Evolutionary conservation across 768 basidiomycete genomes (phyloP), one percentile per base, ranked within the genome.

Genomic region (Boletus rufocinnamomeus): DNA sequence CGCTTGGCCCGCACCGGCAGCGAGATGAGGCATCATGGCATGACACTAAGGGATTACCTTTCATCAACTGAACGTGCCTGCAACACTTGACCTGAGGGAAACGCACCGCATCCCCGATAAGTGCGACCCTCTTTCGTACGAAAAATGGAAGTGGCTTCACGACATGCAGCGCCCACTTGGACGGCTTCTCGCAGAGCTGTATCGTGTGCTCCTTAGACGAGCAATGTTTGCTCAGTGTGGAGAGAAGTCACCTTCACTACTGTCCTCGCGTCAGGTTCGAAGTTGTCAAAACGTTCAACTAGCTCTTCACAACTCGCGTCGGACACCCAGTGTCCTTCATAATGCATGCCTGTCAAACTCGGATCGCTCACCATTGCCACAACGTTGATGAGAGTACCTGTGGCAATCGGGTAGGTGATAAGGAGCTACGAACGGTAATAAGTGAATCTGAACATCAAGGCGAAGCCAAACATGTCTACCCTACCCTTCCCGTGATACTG

Each of bases 101-200:
- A 58, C 74, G 41, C 50, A 80, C 79, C 16, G 84, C 77, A 64
- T 85, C 84, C 7, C 83, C 83, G 6, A 80, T 66, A 11, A 86
- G 71, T 6, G 77, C 77, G 0, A 82, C 76, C 6, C 73, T 69
- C 11, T 74, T 75, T 21, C 64, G 68, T 3, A 75, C 74, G 50
- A 72, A 81, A 6, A 72, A 73, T 0, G 76, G 73, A 13, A 84
- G 67, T 8, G 74, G 73, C 17, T 73, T 73, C 32, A 84, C 64
- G 30, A 71, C 69, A 46, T 80, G 77, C 34, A 84, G 62, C 2
- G 77, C 76, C 80, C 82, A 84, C 63, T 68, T 76, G 28, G 71
- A 75, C 1, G 76, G 70, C 10, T 66, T 62, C 9, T 74, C 68
- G 28, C 76, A 71, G 46, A 71, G 73, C 78, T 80, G 6, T 21